Base-by-base conservation (phyloP, 2,329 filamentous ascomycete genomes). In the Pseudopyricularia javanii region DNA sequence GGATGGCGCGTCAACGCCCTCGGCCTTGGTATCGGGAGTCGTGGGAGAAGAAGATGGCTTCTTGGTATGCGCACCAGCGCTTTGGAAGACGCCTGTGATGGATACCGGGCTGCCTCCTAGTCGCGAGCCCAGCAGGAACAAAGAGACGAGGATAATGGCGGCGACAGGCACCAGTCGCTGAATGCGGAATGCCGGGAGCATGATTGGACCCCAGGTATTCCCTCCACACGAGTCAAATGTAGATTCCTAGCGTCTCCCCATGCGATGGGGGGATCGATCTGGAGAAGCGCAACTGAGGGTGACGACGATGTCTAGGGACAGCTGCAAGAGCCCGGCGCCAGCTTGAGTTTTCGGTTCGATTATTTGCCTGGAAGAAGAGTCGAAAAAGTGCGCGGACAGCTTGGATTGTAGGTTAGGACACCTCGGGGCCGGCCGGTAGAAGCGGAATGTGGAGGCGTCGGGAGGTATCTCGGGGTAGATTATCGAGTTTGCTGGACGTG, bases 141-240 rank as follows among this genome's bases (percentile, higher is more conserved):
- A 45, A 24, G 32, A 15, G 50, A 43, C 37, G 9, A 52, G 22
- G 35, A 52, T 11, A 7, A 52, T 17, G 24, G 28, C 17, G 30
- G 40, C 30, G 28, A 52, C 12, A 5, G 50, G 50, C 8, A 52
- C 15, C 3, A 47, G 50, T 17, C 50, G 50, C 32, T 52, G 50
- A 11, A 47, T 34, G 12, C 50, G 50, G 15, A 47, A 22, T 20
- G 40, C 15, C 15, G 28, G 24, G 28, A 52, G 30, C 50, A 52
- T 52, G 30, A 4, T 51, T 15, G 12, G 26, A 35, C 4, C 34
- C 33, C 11, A 5, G 4, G 28, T 35, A n/a, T 35, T 37, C 8
- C 8, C 49, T 40, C 49, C 49, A 6, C 9, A 11, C 20, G 32
- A 17, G 12, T 40, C 22, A 37, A 7, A 24, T 26, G 12, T 11